Evolutionary conservation across 768 basidiomycete species (phyloP), one percentile per base, ranked within the genome.

Genomic region (Pisolithus tinctorius): DNA sequence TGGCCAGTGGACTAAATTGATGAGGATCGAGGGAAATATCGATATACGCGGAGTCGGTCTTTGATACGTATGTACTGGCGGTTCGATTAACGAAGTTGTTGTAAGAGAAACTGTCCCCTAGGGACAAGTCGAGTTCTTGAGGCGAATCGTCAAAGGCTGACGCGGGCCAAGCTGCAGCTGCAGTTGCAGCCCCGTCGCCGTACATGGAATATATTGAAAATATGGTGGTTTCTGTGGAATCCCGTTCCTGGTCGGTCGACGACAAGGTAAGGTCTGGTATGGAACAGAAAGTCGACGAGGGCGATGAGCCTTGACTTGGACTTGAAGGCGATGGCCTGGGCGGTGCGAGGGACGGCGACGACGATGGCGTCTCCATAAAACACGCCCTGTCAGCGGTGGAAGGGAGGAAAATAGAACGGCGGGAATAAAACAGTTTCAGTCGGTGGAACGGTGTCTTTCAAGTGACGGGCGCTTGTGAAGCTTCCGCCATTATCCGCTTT

Each of bases 121-220:
- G 53, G 4, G 67, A 59, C 20, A 67, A 45, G 60, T 69, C 66
- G 23, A 67, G 66, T 42, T 73, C 73, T 49, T 72, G 71, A 41
- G 69, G 61, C 31, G 59, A 67, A 44, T 63, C 70, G 54, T 69
- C 70, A 52, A 70, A 64, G 54, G 69, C 62, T 51, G 70, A 60
- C 58, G 68, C 61, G 63, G 71, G 61, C 76, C 78, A 82, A 71
- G 77, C 77, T 47, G 71, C 65, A 58, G 31, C 31, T 34, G 31
- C 31, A 34, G 31, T 13, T 13, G 63, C 55, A 50, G 64, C 61
- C 51, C 82, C 79, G 63, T 84, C 83, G 48, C 81, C 81, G 65
- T 92, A 92, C 88, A 90, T 90, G 45, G 86, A 88, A 65, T 89
- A 92, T 51, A 92, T 91, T 48, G 86, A 83, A 63, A 85, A 81